Evolutionary conservation across 495 filamentous ascomycete species (phyloP), one percentile per base, ranked within the genome.

Genomic region (Penicillium angulare): DNA sequence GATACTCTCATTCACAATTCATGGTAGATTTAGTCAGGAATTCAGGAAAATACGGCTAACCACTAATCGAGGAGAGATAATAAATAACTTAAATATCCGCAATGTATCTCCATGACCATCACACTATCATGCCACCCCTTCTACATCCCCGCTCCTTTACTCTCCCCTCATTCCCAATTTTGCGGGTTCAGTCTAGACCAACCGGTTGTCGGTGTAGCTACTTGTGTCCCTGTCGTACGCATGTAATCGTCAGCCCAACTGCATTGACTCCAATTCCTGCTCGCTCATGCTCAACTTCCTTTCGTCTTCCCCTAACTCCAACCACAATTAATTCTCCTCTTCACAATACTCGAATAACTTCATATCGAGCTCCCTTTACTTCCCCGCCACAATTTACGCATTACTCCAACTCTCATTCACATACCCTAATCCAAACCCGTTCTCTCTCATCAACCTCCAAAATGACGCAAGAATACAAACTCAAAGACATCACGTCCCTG

Each of bases 391-490:
- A n/a, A n/a, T n/a, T n/a, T n/a, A 31, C 27, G 8, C 13, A 31
- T 31, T 31, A 31, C 8, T 6, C 2, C 27, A 9, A 7, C 27
- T 12, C 27, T 31, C 27, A 9, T 31, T 31, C 27, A 31, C 27
- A 31, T 31, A 9, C 18, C 36, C 18, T 21, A 39, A 41, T 26
- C 16, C 10, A 26, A 10, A 13, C 6, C 15, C 38, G 38, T n/a
- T 5, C 18, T 24, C 15, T 41, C 12, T 41, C 35, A 15, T 49
- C 59, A 31, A 31, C 49, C 12, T 7, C 59, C 38, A 68, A 50
- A 39, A 85, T 84, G 79, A 70, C 75, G 1, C 68, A 87, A 48
- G 87, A 96, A 76, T 97, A 86, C 75, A 95, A 90, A 64, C 79
- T 98, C 56, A 95, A 93, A 61, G 85, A 78, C 47, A 73, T 96